A percentile compares a stretch with the other conserved stretches of the same genome.
Conservation (phyloP, 2,329 filamentous ascomycete species). For the Grosmannia clavigera region DNA sequence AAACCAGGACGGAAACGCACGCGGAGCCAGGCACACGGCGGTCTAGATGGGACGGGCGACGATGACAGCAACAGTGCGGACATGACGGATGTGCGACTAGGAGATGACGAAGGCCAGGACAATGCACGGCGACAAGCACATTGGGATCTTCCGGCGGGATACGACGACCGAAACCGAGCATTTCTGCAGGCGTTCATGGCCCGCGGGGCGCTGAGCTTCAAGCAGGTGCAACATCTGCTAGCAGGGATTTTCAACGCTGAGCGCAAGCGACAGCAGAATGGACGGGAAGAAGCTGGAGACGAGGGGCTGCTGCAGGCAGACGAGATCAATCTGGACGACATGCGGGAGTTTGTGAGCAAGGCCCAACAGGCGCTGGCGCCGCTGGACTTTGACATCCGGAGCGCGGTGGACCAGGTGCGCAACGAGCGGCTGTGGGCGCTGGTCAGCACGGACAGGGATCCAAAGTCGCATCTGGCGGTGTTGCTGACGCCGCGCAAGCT, state of each 20-base stretch:
- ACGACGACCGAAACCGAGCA: constrained; percentile 60
- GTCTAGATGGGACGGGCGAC: not conserved
- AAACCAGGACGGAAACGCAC: constrained; percentile 5
- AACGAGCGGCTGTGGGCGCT: constrained; percentile 61
- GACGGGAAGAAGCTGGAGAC: constrained; percentile 46
- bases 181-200: constrained; percentile 85
- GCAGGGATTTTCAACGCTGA: constrained; percentile 57
- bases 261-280: constrained; percentile 35
- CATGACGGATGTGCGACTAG: not conserved
- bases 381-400: constrained; percentile 82
- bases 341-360: constrained; percentile 55
- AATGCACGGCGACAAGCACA: not conserved
- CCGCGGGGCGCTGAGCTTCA: constrained; percentile 62
- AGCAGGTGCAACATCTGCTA: constrained; percentile 60
- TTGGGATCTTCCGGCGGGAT: constrained; percentile 20
- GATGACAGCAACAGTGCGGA: not conserved
- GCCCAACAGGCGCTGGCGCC: constrained; percentile 62
- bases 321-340: constrained; percentile 55
- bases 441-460: constrained; percentile 78
- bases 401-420: constrained; percentile 50
- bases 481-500: constrained; percentile 73
- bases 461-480: constrained; percentile 77
- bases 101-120: not conserved
- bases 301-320: constrained; percentile 23
- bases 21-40: not conserved